Conservation (phyloP, 306 rosid genomes). For the Medicago lupulina region DNA sequence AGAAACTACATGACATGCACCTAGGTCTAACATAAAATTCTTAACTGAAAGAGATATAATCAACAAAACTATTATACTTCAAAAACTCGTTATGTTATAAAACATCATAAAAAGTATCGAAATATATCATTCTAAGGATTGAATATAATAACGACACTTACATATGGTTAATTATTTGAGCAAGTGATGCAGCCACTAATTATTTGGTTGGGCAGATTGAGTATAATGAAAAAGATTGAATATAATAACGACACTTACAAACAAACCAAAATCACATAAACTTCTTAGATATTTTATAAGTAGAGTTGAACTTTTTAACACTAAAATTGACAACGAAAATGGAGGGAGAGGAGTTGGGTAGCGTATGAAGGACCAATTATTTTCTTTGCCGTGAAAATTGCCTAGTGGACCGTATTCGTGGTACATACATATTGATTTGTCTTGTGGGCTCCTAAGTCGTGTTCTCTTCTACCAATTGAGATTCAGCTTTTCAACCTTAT, state of each 20-base stretch:
- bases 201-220: conserved; percentile 1
- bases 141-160: too few species aligned
- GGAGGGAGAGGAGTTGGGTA: conserved; percentile 32
- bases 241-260: not conserved
- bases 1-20: too few species aligned
- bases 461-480: conserved; percentile 33
- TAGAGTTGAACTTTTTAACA: conserved; percentile 35
- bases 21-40: too few species aligned
- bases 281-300: conserved; percentile 41
- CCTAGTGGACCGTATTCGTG: conserved; percentile 38
- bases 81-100: too few species aligned
- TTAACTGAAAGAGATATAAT: too few species aligned
- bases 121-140: too few species aligned
- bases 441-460: conserved; percentile 35
- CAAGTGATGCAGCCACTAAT: conserved; percentile 47
- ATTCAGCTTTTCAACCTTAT: conserved; percentile 26
- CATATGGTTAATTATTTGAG: conserved; percentile 25
- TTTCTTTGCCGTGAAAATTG: conserved; percentile 31
- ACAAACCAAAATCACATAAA: not conserved
- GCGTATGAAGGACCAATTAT: conserved; percentile 45
- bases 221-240: conserved; percentile 1
- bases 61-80: too few species aligned
- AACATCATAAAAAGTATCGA: too few species aligned
- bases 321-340: conserved; percentile 32
- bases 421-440: conserved; percentile 31